Base-by-base conservation (phyloP, 2,329 filamentous ascomycete genomes). In the Cryphonectria radicalis region DNA sequence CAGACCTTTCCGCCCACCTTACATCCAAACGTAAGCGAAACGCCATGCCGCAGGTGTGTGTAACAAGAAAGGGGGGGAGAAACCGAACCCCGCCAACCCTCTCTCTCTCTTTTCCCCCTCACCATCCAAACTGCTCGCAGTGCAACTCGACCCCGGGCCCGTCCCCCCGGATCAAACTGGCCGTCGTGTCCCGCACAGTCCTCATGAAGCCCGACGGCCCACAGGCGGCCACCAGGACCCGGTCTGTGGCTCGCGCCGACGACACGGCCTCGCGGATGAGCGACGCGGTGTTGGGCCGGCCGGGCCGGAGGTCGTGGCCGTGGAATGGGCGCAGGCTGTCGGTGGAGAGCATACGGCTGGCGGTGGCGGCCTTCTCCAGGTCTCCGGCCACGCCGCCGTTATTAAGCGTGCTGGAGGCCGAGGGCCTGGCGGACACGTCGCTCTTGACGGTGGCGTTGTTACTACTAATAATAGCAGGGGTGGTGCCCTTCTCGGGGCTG, bases 121-220 rank as follows among this genome's bases (percentile, higher is more conserved):
- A 84, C 83, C 83, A 85, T 2, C 82, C 82, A 72, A 86, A 86
- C 75, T 85, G 80, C 75, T 87, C 85, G 73, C 82, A 84, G 75
- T 87, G 84, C 63, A 87, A 77, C 75, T 86, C 84, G n/a, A 87
- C 80, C 40, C 81, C 83, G 0, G 85, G 83, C 4, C 85, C 85
- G 35, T 80, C 78, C 1, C 80, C 77, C 0, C 76, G 78, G 50
- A 87, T 86, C 73, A 80, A 80, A 42, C 77, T 78, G 3, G 85
- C 84, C 11, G 82, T 81, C 0, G 83, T 81, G 40, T 83, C 79
- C 62, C 85, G 80, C n/a, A 85, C 83, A 3, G 79, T 77, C 63
- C 78, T 78, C 78, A 86, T 84, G 66, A 88, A 74, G 4, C 79
- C 77, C 32, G 80, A 79, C 1, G 86, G 85, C 3, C 85, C 85